Percentiles rank a stretch among this genome's conserved stretches.
phyloP scores from a whole-genome alignment of 129 eudicot genomes.

The Flaveria robusta region DNA sequence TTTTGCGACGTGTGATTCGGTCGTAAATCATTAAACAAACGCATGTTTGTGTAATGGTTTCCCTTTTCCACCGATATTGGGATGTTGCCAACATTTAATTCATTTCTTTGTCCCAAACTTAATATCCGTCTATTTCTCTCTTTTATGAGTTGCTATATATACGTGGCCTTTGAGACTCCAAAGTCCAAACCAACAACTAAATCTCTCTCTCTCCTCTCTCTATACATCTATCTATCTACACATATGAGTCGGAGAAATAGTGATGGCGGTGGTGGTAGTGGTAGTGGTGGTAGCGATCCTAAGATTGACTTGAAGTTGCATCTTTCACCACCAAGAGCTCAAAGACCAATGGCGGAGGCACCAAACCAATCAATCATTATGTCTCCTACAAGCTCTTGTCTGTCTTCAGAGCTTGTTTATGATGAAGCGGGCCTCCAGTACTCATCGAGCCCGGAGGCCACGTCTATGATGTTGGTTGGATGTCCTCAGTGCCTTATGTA shows the following conservation, averaged over 20 bases:
- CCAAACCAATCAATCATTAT: slow-evolving; percentile 53
- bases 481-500: slow-evolving; percentile 93
- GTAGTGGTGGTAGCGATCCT: slow-evolving; percentile 14
- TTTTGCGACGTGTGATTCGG: too few relatives aligned
- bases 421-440: slow-evolving; percentile 42
- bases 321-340: slow-evolving; percentile 58
- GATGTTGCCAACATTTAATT: slow-evolving; percentile 5
- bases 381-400: slow-evolving; percentile 64
- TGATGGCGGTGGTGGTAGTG: slow-evolving; percentile 25
- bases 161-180: not conserved
- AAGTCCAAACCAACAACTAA: slow-evolving; percentile 6
- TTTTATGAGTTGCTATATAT: slow-evolving; percentile 14
- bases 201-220: not conserved
- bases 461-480: slow-evolving; percentile 77
- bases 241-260: slow-evolving; percentile 55
- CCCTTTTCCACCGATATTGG: not conserved
- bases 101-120: slow-evolving; percentile 2
- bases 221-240: not conserved
- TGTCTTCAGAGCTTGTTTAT: slow-evolving; percentile 58
- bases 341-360: slow-evolving; percentile 38
- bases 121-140: not conserved
- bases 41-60: not conserved
- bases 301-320: slow-evolving; percentile 77
- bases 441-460: slow-evolving; percentile 70
- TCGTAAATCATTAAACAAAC: too few relatives aligned